Base-by-base conservation (phyloP, 345 rosid genomes). In the Eucalyptus pauciflora region DNA sequence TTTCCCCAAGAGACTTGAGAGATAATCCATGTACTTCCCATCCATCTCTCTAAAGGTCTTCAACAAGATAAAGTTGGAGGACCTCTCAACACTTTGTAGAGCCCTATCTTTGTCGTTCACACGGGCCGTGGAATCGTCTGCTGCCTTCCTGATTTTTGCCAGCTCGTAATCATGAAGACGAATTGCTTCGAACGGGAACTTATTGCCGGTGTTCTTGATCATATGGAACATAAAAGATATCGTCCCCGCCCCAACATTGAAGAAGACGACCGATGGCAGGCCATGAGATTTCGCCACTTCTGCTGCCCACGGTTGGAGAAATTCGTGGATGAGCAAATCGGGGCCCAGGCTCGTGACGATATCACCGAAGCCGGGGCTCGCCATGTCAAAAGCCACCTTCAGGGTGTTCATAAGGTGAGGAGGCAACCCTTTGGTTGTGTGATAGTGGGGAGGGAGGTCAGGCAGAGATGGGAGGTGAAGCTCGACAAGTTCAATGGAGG, bases 381-480 rank as follows among this genome's bases (percentile, higher is more conserved):
- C 51, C 91, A 85, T 16, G 89, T 92, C 93, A 20, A 91, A 87
- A 46, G 94, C 92, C 54, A 31, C 50, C 43, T 86, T 89, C 11
- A 94, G 92, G 43, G 91, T 85, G 22, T 86, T 31, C 89, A 90
- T 88, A 85, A 94, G 94, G 86, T 92, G 92, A 41, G 85, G 91
- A 1, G 93, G 93, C 43, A 92, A 86, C 49, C 90, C 92, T 45
- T 91, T 94, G 76, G 94, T 90, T 18, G 94, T 93, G 92, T 94
- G 92, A 83, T 80, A 52, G 13, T 91, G 92, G 31, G 94, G 93
- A 87, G 96, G 96, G 87, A 94, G 94, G 5, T 92, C 81, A 3
- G 93, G 94, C 64, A 86, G 87, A 5, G 91, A 50, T 1, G 92
- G 92, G 45, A 93, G 94, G 49, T 89, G 88, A 33, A 94, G 90